Evolutionary conservation across 1,139 yeast species (phyloP).

Genomic region (Lodderomyces beijingensis): DNA sequence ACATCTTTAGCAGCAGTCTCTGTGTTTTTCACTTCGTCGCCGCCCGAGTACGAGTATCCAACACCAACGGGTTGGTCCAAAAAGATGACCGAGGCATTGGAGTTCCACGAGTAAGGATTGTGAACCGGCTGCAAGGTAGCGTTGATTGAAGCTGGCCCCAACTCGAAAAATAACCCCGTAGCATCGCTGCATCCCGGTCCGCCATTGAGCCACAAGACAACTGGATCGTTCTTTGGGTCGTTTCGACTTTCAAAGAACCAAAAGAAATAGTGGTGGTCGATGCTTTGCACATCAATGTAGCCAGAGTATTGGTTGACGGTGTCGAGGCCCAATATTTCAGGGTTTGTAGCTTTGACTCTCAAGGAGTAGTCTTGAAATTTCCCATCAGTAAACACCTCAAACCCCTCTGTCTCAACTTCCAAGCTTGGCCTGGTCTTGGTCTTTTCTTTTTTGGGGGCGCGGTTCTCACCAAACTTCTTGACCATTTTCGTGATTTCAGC

Average conservation of each 20-base stretch:
- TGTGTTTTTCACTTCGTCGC: constrained; percentile 53
- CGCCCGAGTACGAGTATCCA: constrained; percentile 69
- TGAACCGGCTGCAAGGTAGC: constrained; percentile 61
- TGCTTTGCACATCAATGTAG: constrained; percentile 51
- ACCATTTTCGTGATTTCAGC: constrained; percentile 17
- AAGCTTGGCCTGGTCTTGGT: constrained; percentile 2
- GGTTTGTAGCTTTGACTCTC: constrained; percentile 38
- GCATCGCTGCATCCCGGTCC: constrained; percentile 91
- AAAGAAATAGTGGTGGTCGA: constrained; percentile 73
- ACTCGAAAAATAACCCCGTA: constrained; percentile 87
- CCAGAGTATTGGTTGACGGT: constrained; percentile 62
- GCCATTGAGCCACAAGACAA: constrained; percentile 85
- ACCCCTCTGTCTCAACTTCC: constrained; percentile 6
- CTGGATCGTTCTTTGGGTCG: constrained; percentile 82
- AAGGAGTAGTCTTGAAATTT: constrained; percentile 34
- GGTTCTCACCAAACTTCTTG: constrained; percentile 12
- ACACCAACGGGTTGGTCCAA: constrained; percentile 94
- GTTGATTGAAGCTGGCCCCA: constrained; percentile 80
- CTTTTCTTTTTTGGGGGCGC: constrained; percentile 7
- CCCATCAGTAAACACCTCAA: constrained; percentile 20
- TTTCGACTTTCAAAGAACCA: constrained; percentile 91
- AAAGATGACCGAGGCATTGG: constrained; percentile 85
- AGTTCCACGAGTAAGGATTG: constrained; percentile 85
- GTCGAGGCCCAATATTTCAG: constrained; percentile 47
- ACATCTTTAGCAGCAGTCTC: constrained; percentile 77